Conservation (phyloP, 306 rosid genomes). For the Sicyos edulis region DNA sequence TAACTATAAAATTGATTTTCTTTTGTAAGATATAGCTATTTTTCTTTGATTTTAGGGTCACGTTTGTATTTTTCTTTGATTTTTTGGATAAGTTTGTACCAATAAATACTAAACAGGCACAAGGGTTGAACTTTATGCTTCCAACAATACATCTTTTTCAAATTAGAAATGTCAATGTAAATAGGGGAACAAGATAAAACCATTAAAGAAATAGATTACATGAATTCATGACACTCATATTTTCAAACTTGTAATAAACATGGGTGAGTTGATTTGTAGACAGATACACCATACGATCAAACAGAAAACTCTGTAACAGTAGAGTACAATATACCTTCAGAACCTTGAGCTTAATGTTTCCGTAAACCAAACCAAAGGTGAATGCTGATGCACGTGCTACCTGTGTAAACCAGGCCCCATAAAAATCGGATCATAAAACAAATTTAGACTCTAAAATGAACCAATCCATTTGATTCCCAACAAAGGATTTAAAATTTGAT, state of each 20-base stretch:
- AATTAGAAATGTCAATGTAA: background rate
- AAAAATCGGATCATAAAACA: background rate
- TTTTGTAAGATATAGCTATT: background rate
- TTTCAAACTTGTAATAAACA: background rate
- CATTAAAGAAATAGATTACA: background rate
- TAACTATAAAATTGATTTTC: background rate
- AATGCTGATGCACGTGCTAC: slow-evolving; percentile 49
- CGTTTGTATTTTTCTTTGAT: background rate
- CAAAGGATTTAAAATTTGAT: background rate
- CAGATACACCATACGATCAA: background rate
- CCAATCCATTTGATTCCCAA: background rate
- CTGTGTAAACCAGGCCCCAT: slow-evolving; percentile 20
- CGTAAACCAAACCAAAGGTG: slow-evolving; percentile 36
- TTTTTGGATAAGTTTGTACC: background rate
- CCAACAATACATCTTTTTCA: background rate
- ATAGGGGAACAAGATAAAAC: background rate
- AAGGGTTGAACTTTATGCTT: background rate
- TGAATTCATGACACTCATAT: background rate
- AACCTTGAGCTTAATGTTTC: slow-evolving; percentile 36
- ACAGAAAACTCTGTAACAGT: background rate
- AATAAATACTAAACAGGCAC: background rate
- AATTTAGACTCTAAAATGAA: background rate
- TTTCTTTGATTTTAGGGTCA: background rate
- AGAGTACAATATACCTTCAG: slow-evolving; percentile 27
- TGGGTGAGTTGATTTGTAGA: background rate